Percentiles rank a stretch among this genome's conserved stretches.
Evolutionary conservation across 176 grass and related monocot genomes (phyloP).

Genomic region (Thinopyrum elongatum): DNA sequence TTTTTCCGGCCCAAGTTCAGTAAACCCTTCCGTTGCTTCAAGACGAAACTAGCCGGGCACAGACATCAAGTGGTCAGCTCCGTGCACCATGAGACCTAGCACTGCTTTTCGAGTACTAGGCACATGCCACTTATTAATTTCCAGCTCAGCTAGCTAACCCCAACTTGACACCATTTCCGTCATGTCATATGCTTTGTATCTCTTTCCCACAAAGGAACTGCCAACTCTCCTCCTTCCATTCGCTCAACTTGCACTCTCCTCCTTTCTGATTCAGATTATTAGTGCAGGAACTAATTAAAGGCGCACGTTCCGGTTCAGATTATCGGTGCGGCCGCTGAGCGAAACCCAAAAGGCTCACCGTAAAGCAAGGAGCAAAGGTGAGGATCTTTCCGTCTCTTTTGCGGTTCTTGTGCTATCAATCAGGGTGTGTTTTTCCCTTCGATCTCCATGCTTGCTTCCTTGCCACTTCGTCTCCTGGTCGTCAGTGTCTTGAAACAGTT

Average conservation of each 20-base stretch:
- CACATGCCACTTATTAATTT: background rate
- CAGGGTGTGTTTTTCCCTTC: background rate
- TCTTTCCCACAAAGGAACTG: constrained; percentile 7
- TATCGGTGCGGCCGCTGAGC: constrained; percentile 2
- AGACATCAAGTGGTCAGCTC: background rate
- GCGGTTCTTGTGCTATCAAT: background rate
- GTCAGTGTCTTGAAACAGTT: background rate
- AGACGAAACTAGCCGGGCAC: background rate
- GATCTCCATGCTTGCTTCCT: background rate
- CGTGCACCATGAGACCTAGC: background rate
- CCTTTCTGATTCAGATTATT: background rate
- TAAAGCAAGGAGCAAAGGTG: constrained; percentile 21
- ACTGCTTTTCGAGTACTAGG: background rate
- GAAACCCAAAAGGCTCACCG: background rate
- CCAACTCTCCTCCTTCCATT: constrained; percentile 17
- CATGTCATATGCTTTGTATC: constrained; percentile 3
- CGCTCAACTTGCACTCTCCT: constrained; percentile 22
- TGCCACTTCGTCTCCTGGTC: background rate
- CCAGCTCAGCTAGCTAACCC: background rate
- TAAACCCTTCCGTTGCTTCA: constrained; percentile 24
- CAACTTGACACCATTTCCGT: constrained; percentile 25
- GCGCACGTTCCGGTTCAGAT: background rate
- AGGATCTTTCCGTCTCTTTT: background rate
- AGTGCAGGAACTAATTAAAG: background rate
- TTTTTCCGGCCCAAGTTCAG: background rate